Evolutionary conservation across 495 filamentous ascomycete genomes (phyloP).

Genomic region (Pyrenula massariospora): DNA sequence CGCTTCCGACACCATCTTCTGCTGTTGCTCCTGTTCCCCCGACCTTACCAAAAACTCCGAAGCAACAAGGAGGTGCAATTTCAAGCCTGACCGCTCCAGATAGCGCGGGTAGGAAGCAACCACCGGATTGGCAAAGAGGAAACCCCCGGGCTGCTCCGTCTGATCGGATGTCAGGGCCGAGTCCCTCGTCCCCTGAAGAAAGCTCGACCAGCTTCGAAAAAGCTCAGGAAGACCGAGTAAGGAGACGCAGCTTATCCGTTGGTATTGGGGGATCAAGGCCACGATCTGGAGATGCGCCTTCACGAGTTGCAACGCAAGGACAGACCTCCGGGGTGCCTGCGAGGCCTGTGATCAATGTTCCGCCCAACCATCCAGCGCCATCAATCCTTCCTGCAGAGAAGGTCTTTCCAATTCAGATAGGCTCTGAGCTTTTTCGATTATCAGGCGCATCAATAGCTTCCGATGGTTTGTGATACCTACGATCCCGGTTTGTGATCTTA

Average conservation of each 20-base stretch:
- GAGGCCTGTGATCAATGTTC: not conserved
- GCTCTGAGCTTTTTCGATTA: constrained; percentile 78
- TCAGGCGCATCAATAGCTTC: constrained; percentile 92
- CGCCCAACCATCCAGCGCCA: not conserved
- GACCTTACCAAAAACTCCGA: not conserved
- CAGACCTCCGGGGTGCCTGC: not conserved
- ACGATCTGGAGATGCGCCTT: not conserved
- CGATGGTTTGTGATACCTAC: constrained; percentile 59
- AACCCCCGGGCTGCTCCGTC: not conserved
- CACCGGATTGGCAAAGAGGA: not conserved
- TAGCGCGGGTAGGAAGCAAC: not conserved
- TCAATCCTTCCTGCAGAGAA: constrained; percentile 41
- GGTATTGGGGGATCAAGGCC: not conserved
- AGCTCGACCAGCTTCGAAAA: not conserved
- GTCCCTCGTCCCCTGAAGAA: not conserved
- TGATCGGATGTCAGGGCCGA: not conserved
- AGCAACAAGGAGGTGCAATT: not conserved
- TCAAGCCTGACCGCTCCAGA: not conserved
- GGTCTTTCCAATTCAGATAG: constrained; percentile 91
- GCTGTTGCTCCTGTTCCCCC: not conserved
- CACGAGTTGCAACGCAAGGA: not conserved
- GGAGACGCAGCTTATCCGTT: not conserved
- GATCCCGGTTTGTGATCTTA: not conserved
- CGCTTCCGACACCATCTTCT: not conserved
- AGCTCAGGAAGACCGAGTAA: not conserved